Evolutionary conservation across 257 asterid species (phyloP), one percentile per base, ranked within the genome.

Genomic region (Solanum medicagineum): DNA sequence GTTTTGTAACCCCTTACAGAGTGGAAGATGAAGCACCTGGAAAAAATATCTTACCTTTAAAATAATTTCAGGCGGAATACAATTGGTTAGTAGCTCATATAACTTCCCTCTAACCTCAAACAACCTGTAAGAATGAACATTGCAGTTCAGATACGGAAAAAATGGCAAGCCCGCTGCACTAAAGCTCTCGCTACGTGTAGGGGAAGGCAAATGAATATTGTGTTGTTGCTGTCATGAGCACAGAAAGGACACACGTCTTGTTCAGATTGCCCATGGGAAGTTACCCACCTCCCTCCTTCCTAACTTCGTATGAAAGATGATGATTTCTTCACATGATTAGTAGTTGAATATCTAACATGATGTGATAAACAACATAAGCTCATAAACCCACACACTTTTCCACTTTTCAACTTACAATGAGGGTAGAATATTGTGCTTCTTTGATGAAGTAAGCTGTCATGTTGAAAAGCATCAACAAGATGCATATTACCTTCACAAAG

Each of bases 21-120:
- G 49, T 13, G 74, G 40, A 70, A 82, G 40, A 74, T 66, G 83
- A 84, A 88, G 87, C 73, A 83, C 51, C 83, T 26, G 42, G 53
- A 70, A 20, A 60, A 9, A 56, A 68, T 22, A 6, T 45, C 45
- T n/a, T 74, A 95, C 99, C 98, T 96, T 95, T 63, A 95, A 85
- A 80, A 96, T 90, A 69, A 95, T 90, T 84, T 95, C 99, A 71
- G 99, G 95, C 26, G 99, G 99, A 89, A 97, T 95, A 86, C 98
- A 97, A 86, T 97, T 97, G 87, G 93, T 87, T 66, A 95, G 95
- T 77, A 96, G 95, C 89, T 96, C 98, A 87, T 95, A 97, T 79
- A 97, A 89, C 92, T 94, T 95, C 81, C 98, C 99, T 85, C 99
- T 92, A 86, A 97, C 96, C 90, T 95, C 96, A 87, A 94, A 97